phyloP scores from a whole-genome alignment of 2,329 filamentous ascomycete genomes.

The Plenodomus biglobosus region DNA sequence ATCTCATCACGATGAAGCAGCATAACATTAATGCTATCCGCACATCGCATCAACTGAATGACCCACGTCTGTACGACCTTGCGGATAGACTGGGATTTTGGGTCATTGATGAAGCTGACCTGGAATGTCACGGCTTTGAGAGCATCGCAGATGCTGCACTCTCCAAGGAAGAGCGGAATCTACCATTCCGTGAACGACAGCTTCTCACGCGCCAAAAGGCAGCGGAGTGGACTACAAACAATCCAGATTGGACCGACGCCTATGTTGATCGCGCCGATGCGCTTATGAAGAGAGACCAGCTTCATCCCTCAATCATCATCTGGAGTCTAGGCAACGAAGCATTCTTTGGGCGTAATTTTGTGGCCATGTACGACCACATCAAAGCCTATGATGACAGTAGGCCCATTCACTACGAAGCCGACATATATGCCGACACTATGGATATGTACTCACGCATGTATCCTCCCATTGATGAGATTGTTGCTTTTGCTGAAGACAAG shows the following conservation, averaged over 20 bases:
- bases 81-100: slow-evolving; percentile 68
- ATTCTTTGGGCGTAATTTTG: slow-evolving; percentile 69
- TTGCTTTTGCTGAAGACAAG: slow-evolving; percentile 49
- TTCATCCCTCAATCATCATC: slow-evolving; percentile 69
- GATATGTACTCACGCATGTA: slow-evolving; percentile 74
- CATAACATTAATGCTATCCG: slow-evolving; percentile 73
- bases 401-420: slow-evolving; percentile 68
- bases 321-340: slow-evolving; percentile 76
- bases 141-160: slow-evolving; percentile 38
- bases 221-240: slow-evolving; percentile 62
- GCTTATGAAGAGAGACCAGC: slow-evolving; percentile 68
- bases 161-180: slow-evolving; percentile 33
- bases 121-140: slow-evolving; percentile 52
- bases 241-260: slow-evolving; percentile 61
- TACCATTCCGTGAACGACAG: slow-evolving; percentile 64
- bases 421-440: slow-evolving; percentile 59
- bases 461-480: slow-evolving; percentile 55
- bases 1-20: slow-evolving; percentile 68
- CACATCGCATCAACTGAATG: slow-evolving; percentile 68
- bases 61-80: slow-evolving; percentile 61
- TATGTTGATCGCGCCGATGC: slow-evolving; percentile 69
- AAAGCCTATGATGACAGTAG: slow-evolving; percentile 60
- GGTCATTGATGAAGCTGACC: slow-evolving; percentile 60
- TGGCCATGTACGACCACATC: slow-evolving; percentile 66
- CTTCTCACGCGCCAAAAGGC: slow-evolving; percentile 57